Percentiles rank a stretch among this genome's conserved stretches.
These are phyloP conservation scores for Glutinoglossum americanum DNA, from an alignment of 495 filamentous ascomycete species.

Conservation along the genomic window DNA sequence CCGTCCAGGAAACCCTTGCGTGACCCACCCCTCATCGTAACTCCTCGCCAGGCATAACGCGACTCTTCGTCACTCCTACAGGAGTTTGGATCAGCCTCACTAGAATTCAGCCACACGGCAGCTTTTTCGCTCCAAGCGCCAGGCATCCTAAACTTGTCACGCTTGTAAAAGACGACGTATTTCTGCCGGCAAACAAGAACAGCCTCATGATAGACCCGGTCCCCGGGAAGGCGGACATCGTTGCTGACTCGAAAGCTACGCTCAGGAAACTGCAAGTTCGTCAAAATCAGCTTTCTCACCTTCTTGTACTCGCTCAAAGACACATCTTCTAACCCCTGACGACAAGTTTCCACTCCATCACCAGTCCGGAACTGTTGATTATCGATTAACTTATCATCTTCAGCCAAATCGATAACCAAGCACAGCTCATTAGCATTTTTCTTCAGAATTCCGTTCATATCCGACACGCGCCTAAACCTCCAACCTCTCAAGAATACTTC, in stretches of 20 bases:
- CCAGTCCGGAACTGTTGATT: slow-evolving; percentile 1
- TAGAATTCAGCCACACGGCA: slow-evolving; percentile 8
- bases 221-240: background rate
- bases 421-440: slow-evolving; percentile 31
- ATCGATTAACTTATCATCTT: slow-evolving; percentile 17
- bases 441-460: slow-evolving; percentile 20
- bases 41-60: slow-evolving; percentile 14
- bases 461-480: slow-evolving; percentile 17
- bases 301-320: slow-evolving; percentile 15
- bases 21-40: slow-evolving; percentile 14
- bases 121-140: slow-evolving; percentile 11
- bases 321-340: slow-evolving; percentile 25
- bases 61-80: slow-evolving; percentile 8
- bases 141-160: slow-evolving; percentile 9
- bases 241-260: slow-evolving; percentile 14
- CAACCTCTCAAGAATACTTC: slow-evolving; percentile 20
- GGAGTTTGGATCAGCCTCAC: slow-evolving; percentile 8
- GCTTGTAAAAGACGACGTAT: slow-evolving; percentile 13
- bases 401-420: slow-evolving; percentile 25
- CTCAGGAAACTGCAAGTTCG: slow-evolving; percentile 26
- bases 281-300: slow-evolving; percentile 24
- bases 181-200: slow-evolving; percentile 21
- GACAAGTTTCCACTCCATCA: background rate
- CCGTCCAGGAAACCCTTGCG: slow-evolving; percentile 16
- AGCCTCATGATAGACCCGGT: slow-evolving; percentile 12